A percentile compares a stretch with the other conserved stretches of the same genome.
Conservation (phyloP, 2,329 filamentous ascomycete genomes). For the Ophiocordyceps robertsii region DNA sequence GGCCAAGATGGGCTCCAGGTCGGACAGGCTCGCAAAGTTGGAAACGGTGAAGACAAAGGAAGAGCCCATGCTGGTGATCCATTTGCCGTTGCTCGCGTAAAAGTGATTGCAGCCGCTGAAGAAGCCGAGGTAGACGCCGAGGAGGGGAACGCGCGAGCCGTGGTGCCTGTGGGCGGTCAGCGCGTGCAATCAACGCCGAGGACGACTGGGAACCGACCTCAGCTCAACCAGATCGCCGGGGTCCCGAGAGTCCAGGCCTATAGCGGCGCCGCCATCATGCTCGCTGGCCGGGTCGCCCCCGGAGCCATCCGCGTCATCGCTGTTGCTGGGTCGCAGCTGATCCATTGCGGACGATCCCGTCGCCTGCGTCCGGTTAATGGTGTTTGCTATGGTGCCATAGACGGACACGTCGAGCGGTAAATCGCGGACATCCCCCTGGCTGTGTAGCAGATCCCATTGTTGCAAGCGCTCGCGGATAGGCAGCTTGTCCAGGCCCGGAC, state of each 20-base stretch:
- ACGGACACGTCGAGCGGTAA: constrained; percentile 13
- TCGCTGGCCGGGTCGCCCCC: constrained; percentile 4
- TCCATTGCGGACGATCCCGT: constrained; percentile 19
- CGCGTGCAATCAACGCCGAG: background rate
- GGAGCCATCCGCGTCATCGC: background rate
- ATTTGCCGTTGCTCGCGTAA: constrained; percentile 38
- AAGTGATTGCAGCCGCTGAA: constrained; percentile 38
- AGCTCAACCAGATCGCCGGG: constrained; percentile 40
- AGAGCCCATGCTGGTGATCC: constrained; percentile 27
- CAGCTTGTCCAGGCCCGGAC: background rate
- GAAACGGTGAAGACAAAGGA: constrained; percentile 35
- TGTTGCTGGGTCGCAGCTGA: constrained; percentile 13
- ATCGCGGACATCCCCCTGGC: constrained; percentile 7
- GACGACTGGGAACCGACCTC: constrained; percentile 11
- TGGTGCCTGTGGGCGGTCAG: constrained; percentile 9
- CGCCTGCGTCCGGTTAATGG: constrained; percentile 17
- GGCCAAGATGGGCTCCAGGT: constrained; percentile 25
- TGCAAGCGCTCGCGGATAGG: constrained; percentile 27
- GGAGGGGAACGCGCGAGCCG: constrained; percentile 29
- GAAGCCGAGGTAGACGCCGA: constrained; percentile 39
- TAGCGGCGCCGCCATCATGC: constrained; percentile 11
- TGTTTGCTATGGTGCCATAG: constrained; percentile 15
- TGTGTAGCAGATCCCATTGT: constrained; percentile 26
- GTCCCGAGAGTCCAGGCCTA: constrained; percentile 12
- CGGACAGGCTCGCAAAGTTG: constrained; percentile 26